Percentiles rank a stretch among this genome's conserved stretches.
Evolutionary conservation across 2,329 filamentous ascomycete genomes (phyloP).

Genomic region (Escovopsis weberi): DNA sequence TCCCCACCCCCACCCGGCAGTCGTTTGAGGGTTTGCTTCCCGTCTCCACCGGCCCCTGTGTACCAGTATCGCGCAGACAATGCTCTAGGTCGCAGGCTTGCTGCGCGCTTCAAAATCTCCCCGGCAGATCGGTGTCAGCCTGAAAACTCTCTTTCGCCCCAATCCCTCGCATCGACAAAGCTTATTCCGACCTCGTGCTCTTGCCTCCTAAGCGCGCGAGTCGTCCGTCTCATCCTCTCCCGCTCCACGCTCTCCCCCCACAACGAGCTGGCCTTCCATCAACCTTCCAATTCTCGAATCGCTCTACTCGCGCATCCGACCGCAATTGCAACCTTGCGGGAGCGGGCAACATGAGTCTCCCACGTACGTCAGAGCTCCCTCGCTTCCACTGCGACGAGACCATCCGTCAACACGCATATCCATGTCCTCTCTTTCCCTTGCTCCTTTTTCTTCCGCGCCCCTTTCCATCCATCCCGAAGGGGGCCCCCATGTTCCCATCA

Average conservation of each 20-base stretch:
- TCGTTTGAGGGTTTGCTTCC: background rate
- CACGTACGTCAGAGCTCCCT: constrained; percentile 8
- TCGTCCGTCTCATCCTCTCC: background rate
- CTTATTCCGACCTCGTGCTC: no score
- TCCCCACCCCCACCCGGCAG: background rate
- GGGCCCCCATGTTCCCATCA: background rate
- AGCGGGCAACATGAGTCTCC: constrained; percentile 10
- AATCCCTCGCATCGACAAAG: no score
- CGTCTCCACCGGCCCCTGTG: background rate
- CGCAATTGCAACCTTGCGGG: background rate
- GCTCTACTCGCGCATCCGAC: background rate
- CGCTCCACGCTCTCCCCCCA: background rate
- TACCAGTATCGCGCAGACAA: constrained; percentile 4
- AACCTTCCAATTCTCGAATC: background rate
- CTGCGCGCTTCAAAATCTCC: constrained; percentile 3
- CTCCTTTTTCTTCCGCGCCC: background rate
- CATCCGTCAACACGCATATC: no score
- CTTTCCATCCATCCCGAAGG: background rate
- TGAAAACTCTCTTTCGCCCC: no score
- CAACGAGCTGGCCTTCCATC: background rate
- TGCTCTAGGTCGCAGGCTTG: constrained; percentile 7
- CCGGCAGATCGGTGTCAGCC: background rate
- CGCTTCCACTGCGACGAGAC: no score
- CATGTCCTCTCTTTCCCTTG: no score
- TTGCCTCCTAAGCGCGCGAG: background rate